phyloP scores from a whole-genome alignment of 2,329 filamentous ascomycete genomes.

The Exutisphaerella laricina region DNA sequence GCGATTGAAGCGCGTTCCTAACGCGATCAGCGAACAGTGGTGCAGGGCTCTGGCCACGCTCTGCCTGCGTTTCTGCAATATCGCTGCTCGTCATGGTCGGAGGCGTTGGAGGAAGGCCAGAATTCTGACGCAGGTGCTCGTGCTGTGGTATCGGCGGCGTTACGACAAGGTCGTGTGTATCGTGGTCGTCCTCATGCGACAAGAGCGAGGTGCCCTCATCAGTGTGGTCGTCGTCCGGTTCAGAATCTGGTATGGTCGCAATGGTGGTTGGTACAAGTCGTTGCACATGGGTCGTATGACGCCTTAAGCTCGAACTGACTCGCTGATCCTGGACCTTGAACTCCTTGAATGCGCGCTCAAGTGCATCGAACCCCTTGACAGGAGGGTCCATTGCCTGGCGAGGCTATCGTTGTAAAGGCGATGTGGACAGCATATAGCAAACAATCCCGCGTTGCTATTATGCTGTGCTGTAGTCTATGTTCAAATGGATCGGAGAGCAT shows the following conservation, averaged over 20 bases:
- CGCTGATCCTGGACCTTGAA: neutral
- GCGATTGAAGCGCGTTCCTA: slow-evolving; percentile 34
- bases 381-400: slow-evolving; percentile 1
- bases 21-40: slow-evolving; percentile 40
- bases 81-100: slow-evolving; percentile 35
- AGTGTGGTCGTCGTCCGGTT: neutral
- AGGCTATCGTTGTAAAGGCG: neutral
- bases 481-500: neutral
- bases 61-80: slow-evolving; percentile 24
- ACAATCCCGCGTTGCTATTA: neutral
- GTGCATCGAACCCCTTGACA: neutral
- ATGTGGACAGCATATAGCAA: slow-evolving; percentile 1
- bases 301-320: neutral
- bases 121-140: slow-evolving; percentile 18
- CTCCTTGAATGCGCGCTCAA: neutral
- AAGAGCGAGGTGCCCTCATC: slow-evolving; percentile 2
- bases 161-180: slow-evolving; percentile 9
- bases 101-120: slow-evolving; percentile 42
- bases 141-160: slow-evolving; percentile 13
- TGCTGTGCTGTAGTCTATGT: neutral
- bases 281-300: neutral
- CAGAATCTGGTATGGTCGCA: neutral
- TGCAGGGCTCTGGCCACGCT: slow-evolving; percentile 36
- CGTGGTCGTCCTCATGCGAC: slow-evolving; percentile 1
- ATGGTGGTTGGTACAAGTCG: neutral